A percentile compares a stretch with the other conserved stretches of the same genome.
These are phyloP conservation scores for Lachancea fermentati DNA, from an alignment of 805 yeast species.

Conservation along the genomic window DNA sequence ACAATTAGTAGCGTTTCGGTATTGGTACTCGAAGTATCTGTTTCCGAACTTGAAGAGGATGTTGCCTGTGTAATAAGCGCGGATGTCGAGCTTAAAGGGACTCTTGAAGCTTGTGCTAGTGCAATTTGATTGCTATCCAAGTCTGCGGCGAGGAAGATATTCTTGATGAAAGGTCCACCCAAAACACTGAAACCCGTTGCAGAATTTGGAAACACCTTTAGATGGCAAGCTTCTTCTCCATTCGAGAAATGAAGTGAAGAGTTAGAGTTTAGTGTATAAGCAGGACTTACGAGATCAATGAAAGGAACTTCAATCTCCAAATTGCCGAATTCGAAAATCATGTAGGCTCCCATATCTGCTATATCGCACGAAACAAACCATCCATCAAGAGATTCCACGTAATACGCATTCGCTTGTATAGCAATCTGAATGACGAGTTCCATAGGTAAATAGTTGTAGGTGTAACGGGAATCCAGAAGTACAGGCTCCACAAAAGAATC, in stretches of 20 bases:
- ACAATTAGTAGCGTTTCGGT: background rate
- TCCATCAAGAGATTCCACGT: constrained; percentile 37
- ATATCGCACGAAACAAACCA: constrained; percentile 66
- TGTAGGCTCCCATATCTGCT: constrained; percentile 41
- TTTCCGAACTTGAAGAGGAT: background rate
- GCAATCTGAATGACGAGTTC: constrained; percentile 56
- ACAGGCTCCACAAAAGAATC: constrained; percentile 44
- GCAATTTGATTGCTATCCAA: constrained; percentile 52
- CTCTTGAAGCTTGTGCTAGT: constrained; percentile 42
- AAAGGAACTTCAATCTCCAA: constrained; percentile 47
- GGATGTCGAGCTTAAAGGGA: constrained; percentile 1
- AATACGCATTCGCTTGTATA: constrained; percentile 63
- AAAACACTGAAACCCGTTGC: constrained; percentile 45
- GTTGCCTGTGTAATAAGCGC: background rate
- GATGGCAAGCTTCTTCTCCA: constrained; percentile 53
- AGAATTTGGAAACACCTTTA: constrained; percentile 46
- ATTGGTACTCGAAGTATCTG: background rate
- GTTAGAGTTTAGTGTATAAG: constrained; percentile 30
- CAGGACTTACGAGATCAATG: constrained; percentile 39
- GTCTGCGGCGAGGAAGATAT: constrained; percentile 58
- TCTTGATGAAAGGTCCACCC: constrained; percentile 53
- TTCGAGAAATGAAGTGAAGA: constrained; percentile 42
- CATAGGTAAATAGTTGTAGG: constrained; percentile 48
- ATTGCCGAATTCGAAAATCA: constrained; percentile 51
- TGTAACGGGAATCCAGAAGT: constrained; percentile 50